A percentile compares a stretch with the other conserved stretches of the same genome.
phyloP scores from a whole-genome alignment of 2,329 filamentous ascomycete genomes.

The Colletotrichum euphorbiae region DNA sequence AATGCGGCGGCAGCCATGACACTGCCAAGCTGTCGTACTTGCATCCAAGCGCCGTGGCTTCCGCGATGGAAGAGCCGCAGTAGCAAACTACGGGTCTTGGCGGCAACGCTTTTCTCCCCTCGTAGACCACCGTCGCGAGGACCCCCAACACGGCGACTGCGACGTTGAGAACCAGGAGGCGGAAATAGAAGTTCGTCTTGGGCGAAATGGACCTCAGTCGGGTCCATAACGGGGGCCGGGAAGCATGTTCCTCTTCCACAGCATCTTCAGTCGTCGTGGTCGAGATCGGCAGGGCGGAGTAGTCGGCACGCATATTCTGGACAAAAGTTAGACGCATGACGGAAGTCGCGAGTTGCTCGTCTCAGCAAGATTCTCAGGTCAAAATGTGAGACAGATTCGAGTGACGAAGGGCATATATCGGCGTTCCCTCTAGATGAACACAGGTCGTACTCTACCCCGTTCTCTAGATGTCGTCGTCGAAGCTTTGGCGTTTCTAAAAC shows the following conservation, averaged over 20 bases:
- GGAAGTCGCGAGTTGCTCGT: not conserved
- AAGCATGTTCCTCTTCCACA: not conserved
- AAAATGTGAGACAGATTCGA: too few species aligned
- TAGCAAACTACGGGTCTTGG: not conserved
- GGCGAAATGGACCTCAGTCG: not conserved
- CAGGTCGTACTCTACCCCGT: too few species aligned
- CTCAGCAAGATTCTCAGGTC: too few species aligned
- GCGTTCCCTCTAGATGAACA: too few species aligned
- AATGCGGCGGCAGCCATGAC: constrained; percentile 5
- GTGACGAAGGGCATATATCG: too few species aligned
- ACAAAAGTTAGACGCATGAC: not conserved
- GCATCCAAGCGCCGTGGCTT: not conserved
- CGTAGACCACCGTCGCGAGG: constrained; percentile 7
- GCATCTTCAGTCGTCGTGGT: not conserved
- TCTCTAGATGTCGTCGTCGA: too few species aligned
- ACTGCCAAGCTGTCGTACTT: not conserved
- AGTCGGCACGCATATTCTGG: constrained; percentile 7
- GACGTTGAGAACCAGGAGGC: constrained; percentile 3
- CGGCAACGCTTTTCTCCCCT: not conserved
- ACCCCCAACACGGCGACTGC: constrained; percentile 3
- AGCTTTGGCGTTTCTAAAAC: too few species aligned
- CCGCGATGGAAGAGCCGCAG: constrained; percentile 9
- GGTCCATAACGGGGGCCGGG: not conserved
- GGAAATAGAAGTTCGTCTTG: not conserved
- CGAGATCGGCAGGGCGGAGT: not conserved